Evolutionary conservation across 208 protist species (phyloP).

Genomic region (Leishmania guyanensis): DNA sequence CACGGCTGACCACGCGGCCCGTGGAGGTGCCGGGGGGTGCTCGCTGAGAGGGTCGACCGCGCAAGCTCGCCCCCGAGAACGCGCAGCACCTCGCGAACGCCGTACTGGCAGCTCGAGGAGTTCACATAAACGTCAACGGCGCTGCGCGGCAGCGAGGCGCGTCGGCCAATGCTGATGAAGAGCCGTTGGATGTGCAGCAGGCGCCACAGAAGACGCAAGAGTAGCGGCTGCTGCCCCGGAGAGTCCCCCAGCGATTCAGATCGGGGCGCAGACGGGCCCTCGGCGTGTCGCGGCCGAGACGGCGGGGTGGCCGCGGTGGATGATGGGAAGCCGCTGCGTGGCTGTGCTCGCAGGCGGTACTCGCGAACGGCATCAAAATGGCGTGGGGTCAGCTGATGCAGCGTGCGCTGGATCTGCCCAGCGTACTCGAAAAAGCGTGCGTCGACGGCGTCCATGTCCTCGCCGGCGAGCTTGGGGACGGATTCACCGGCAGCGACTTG

Average conservation of each 20-base stretch:
- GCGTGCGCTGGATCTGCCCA: conserved; percentile 35
- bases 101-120: conserved; percentile 26
- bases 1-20: not conserved
- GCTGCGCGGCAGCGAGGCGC: conserved; percentile 17
- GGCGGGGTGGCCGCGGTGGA: not conserved
- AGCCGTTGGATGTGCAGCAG: conserved; percentile 25
- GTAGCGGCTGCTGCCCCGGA: conserved; percentile 9
- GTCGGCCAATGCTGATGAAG: conserved; percentile 23
- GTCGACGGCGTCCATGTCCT: conserved; percentile 29
- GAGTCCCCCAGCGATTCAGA: not conserved
- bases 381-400: conserved; percentile 30
- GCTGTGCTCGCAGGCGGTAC: conserved; percentile 7
- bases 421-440: conserved; percentile 35
- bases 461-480: not conserved
- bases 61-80: conserved; percentile 26
- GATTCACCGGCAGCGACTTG: not conserved
- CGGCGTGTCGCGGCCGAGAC: not conserved
- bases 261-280: not conserved
- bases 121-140: conserved; percentile 19
- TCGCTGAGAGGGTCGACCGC: not conserved
- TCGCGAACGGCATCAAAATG: conserved; percentile 30
- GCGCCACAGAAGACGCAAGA: conserved; percentile 22
- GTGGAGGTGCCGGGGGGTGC: not conserved
- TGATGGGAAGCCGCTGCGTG: not conserved
- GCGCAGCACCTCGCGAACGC: conserved; percentile 20